phyloP scores from a whole-genome alignment of 208 protist species.

The Histomonas meleagridis region DNA sequence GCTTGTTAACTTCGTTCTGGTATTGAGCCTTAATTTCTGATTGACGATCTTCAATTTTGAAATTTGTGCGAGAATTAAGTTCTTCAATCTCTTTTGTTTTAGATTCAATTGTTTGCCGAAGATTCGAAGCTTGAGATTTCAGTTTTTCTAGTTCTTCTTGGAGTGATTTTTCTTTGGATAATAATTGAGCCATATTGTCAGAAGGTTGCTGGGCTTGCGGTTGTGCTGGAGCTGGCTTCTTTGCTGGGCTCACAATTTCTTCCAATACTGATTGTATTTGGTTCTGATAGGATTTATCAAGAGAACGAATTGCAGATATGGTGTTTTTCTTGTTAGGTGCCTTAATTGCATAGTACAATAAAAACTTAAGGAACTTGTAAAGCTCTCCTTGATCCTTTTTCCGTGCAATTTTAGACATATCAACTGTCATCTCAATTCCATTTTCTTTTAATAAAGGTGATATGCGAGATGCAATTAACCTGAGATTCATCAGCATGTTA shows the following conservation, averaged over 20 bases:
- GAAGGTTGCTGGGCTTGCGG: not conserved
- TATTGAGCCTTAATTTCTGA: not conserved
- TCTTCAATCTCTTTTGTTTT: not conserved
- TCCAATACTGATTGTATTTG: not conserved
- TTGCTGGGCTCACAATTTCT: not conserved
- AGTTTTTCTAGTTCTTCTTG: not conserved
- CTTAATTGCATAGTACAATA: not conserved
- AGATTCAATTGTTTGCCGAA: not conserved
- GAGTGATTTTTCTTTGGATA: no score
- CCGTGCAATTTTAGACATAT: not conserved
- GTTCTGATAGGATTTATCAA: not conserved
- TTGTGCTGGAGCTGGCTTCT: not conserved
- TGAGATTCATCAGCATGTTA: not conserved
- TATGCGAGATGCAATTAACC: not conserved
- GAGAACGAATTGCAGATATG: not conserved
- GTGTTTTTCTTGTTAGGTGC: not conserved
- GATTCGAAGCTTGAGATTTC: not conserved
- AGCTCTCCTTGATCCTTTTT: constrained; percentile 8
- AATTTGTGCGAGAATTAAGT: not conserved
- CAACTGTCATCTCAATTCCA: not conserved
- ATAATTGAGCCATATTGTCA: not conserved
- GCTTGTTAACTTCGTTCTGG: not conserved
- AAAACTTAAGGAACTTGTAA: not conserved
- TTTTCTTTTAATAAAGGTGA: not conserved
- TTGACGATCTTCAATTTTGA: not conserved